These are phyloP conservation scores for Meira miltonrushii DNA, from an alignment of 1,284 basidiomycete species.

Conservation along the genomic window DNA sequence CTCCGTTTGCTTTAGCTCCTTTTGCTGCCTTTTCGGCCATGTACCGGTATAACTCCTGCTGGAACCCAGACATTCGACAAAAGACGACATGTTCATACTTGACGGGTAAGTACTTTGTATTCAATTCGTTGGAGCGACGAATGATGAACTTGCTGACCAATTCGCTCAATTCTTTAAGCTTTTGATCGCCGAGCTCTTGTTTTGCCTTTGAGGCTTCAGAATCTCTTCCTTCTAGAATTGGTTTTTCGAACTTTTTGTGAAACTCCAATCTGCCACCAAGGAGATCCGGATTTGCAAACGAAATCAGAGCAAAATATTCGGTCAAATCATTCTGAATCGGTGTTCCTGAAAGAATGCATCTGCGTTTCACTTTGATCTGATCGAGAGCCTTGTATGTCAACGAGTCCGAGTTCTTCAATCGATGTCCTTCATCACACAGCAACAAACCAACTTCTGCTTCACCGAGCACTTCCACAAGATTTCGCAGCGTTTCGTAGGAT, in stretches of 20 bases:
- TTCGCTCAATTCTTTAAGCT: conserved; percentile 84
- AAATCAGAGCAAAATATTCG: conserved; percentile 92
- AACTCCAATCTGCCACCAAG: conserved; percentile 88
- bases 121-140: conserved; percentile 87
- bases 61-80: conserved; percentile 81
- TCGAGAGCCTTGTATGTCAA: conserved; percentile 80
- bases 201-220: conserved; percentile 78
- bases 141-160: conserved; percentile 96
- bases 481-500: conserved; percentile 86
- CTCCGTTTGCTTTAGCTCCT: conserved; percentile 83
- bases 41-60: conserved; percentile 79
- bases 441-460: conserved; percentile 72
- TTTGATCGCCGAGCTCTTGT: conserved; percentile 78
- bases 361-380: conserved; percentile 78
- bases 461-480: conserved; percentile 44
- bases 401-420: conserved; percentile 78
- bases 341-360: conserved; percentile 93
- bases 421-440: conserved; percentile 93
- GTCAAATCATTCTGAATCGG: conserved; percentile 97
- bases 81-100: conserved; percentile 99
- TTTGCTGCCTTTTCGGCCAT: conserved; percentile 86
- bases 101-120: conserved; percentile 98
- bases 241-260: conserved; percentile 91
- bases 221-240: conserved; percentile 88
- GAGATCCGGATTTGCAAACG: conserved; percentile 94